phyloP scores from a whole-genome alignment of 768 basidiomycete genomes.

The Paxillus ammoniavirescens region DNA sequence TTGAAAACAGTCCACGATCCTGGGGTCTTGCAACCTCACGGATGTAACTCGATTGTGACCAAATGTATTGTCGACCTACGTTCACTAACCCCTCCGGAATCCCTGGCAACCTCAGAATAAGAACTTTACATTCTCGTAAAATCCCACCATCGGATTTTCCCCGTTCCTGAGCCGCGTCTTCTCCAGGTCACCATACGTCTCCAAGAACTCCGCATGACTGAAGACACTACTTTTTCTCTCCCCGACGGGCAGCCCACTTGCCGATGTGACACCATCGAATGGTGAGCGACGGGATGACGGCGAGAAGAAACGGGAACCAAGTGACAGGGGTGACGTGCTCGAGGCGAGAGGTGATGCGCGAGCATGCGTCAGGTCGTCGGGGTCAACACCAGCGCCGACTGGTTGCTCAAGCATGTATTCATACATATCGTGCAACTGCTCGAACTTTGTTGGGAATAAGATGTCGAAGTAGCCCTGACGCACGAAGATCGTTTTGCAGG shows the following conservation, averaged over 20 bases:
- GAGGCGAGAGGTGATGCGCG: conserved; percentile 54
- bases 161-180: conserved; percentile 74
- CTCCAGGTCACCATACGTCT: conserved; percentile 74
- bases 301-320: conserved; percentile 70
- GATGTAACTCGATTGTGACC: not conserved
- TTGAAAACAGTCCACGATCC: too few species aligned
- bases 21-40: too few species aligned
- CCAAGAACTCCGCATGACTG: conserved; percentile 86
- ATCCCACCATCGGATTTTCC: conserved; percentile 86
- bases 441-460: conserved; percentile 95
- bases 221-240: conserved; percentile 83
- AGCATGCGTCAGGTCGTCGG: conserved; percentile 24
- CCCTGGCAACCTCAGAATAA: conserved; percentile 54
- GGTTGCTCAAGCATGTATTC: conserved; percentile 74
- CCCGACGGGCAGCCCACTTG: conserved; percentile 76
- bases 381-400: conserved; percentile 20
- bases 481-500: conserved; percentile 88
- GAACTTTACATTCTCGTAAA: conserved; percentile 93
- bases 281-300: conserved; percentile 54
- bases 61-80: not conserved
- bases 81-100: not conserved
- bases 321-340: conserved; percentile 46
- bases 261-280: conserved; percentile 67
- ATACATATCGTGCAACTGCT: conserved; percentile 84
- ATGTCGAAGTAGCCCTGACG: conserved; percentile 97